A percentile compares a stretch with the other conserved stretches of the same genome.
Evolutionary conservation across 768 basidiomycete species (phyloP).

Genomic region (Rhizopogon sp.): DNA sequence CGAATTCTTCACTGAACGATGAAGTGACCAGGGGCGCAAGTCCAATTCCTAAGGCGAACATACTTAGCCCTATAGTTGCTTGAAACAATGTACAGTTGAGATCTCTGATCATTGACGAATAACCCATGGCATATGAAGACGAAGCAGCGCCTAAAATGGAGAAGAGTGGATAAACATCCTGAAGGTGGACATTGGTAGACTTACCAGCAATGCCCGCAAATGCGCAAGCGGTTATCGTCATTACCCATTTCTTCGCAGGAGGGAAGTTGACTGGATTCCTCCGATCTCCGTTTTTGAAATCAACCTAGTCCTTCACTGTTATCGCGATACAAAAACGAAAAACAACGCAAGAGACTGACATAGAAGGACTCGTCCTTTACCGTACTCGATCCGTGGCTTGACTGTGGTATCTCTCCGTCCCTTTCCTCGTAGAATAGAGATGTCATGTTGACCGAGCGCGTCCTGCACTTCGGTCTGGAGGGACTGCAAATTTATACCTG

Average conservation of each 20-base stretch:
- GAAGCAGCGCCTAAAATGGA: constrained; percentile 39
- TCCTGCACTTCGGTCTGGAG: too few relatives aligned
- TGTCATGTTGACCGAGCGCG: too few relatives aligned
- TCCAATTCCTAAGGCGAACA: constrained; percentile 59
- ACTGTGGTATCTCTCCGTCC: background rate
- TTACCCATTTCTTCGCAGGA: constrained; percentile 35
- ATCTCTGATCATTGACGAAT: constrained; percentile 47
- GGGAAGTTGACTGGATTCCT: constrained; percentile 38
- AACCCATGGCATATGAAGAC: constrained; percentile 51
- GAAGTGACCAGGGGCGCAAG: constrained; percentile 66
- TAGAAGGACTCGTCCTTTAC: constrained; percentile 6
- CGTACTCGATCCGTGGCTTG: background rate
- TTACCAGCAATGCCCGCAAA: constrained; percentile 29
- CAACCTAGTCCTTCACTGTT: constrained; percentile 26
- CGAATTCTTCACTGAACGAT: constrained; percentile 71
- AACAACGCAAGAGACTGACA: constrained; percentile 2
- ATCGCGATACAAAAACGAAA: background rate
- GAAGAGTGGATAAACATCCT: background rate
- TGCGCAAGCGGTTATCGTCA: constrained; percentile 30
- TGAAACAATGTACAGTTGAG: constrained; percentile 40
- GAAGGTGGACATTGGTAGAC: background rate
- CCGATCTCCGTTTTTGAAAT: constrained; percentile 33
- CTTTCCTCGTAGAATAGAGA: background rate
- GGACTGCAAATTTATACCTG: too few relatives aligned
- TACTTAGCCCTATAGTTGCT: constrained; percentile 43